Base-by-base conservation (phyloP, 495 filamentous ascomycete genomes). In the Jackrogersella minutella region DNA sequence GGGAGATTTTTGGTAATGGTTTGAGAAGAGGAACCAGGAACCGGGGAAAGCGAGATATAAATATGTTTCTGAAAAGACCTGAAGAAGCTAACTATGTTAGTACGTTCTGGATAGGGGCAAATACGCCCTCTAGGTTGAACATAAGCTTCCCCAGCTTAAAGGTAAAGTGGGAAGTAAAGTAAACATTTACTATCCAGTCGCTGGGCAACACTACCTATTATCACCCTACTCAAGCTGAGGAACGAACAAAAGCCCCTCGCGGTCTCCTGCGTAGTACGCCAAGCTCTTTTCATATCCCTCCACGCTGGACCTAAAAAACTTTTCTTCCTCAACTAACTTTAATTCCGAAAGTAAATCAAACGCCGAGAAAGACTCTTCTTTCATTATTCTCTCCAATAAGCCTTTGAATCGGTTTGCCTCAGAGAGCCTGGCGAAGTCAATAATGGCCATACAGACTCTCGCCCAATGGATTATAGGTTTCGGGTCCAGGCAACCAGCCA, bases 381-480 rank as follows among this genome's bases (percentile, higher is more conserved):
- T n/a, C 41, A 51, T 10, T 10, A 61, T 30, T 11, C 34, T 61
- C 1, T 31, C 16, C 6, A 66, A 0, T n/a, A 66, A 11, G 5
- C 8, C 5, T 30, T 52, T 61, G 57, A 41, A 66, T 16, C 0
- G 30, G 10, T 22, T 11, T 8, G 17, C n/a, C 13, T 54, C 34
- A 3, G 70, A 58, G 10, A 68, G 63, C n/a, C 67, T 54, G 30
- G 66, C 68, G 36, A 65, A 73, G 14, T 70, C 56, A 7, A 59
- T 53, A 51, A 73, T 39, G 2, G 46, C 56, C 14, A 65, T 34
- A 31, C 66, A 70, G 10, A 64, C 51, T n/a, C 40, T 39, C 9
- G 51, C 41, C 70, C 70, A 73, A 5, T 59, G 51, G 3, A 65
- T 62, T 40, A 73, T 73, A 2, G 54, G 59, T 7, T 44, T 41